Percentiles rank a stretch among this genome's conserved stretches.
These are phyloP conservation scores for Rhodamnia rubescens DNA, from an alignment of 345 rosid genomes.

Conservation along the genomic window DNA sequence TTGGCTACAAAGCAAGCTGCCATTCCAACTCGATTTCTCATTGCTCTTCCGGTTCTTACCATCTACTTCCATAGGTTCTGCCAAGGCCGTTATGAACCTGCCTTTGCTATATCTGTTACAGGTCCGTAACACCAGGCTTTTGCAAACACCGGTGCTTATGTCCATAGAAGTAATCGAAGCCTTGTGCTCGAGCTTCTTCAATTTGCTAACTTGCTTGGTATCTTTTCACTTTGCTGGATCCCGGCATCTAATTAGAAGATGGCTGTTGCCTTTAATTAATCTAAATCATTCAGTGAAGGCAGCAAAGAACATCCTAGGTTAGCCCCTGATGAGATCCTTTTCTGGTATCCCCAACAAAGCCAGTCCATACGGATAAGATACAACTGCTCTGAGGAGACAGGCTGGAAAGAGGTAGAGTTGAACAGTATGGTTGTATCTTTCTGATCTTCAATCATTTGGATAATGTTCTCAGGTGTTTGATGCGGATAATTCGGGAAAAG, in stretches of 20 bases:
- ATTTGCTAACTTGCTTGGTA: neutral
- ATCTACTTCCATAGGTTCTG: conserved; percentile 53
- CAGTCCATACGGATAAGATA: neutral
- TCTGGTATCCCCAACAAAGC: neutral
- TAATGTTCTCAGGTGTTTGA: neutral
- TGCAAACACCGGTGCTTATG: neutral
- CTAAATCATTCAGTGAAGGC: neutral
- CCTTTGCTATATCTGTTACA: conserved; percentile 64
- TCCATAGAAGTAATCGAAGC: neutral
- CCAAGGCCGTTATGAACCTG: conserved; percentile 73
- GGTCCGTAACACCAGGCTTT: conserved; percentile 17
- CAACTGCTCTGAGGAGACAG: no score
- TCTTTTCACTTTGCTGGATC: no score
- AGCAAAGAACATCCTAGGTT: neutral
- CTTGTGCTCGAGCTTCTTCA: neutral
- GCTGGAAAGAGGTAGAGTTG: neutral
- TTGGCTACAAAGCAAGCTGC: conserved; percentile 49
- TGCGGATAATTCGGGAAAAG: neutral
- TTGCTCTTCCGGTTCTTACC: conserved; percentile 63
- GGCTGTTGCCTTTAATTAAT: neutral
- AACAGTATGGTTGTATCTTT: neutral
- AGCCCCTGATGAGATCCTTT: neutral
- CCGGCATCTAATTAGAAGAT: neutral
- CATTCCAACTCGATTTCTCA: conserved; percentile 54
- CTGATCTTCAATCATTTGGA: neutral